These are phyloP conservation scores for Violaceomyces palustris DNA, from an alignment of 1,284 basidiomycete species.

Conservation along the genomic window DNA sequence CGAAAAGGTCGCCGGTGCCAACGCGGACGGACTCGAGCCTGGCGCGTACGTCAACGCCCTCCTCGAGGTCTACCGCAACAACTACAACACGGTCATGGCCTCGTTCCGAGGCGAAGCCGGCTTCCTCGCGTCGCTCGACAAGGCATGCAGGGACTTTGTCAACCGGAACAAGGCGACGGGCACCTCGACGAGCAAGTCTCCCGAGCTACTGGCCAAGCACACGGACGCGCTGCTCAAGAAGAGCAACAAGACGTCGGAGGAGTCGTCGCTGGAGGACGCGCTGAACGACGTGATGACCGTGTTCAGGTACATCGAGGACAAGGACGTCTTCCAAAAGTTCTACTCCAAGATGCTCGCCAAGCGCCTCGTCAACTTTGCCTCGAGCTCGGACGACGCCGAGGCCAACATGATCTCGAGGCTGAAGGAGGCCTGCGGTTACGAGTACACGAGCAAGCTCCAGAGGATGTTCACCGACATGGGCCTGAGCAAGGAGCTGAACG, in stretches of 20 bases:
- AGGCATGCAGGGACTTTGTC: constrained; percentile 90
- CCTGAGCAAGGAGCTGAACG: constrained; percentile 90
- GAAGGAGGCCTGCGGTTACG: constrained; percentile 97
- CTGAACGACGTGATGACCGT: constrained; percentile 91
- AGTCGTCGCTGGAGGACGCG: constrained; percentile 80
- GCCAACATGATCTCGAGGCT: constrained; percentile 97
- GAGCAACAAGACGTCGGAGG: constrained; percentile 87
- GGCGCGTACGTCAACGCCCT: constrained; percentile 92
- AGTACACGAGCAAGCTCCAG: constrained; percentile 95
- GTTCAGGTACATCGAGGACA: constrained; percentile 99
- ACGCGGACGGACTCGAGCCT: constrained; percentile 60
- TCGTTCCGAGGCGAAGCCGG: constrained; percentile 92
- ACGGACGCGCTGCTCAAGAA: constrained; percentile 86
- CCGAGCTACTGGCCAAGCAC: constrained; percentile 90
- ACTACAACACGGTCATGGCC: constrained; percentile 79
- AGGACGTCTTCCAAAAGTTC: constrained; percentile 99
- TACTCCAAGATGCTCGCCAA: constrained; percentile 95
- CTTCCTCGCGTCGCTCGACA: constrained; percentile 87
- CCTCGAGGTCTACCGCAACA: constrained; percentile 85
- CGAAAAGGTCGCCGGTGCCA: constrained; percentile 65
- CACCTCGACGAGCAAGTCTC: constrained; percentile 62
- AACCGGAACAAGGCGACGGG: constrained; percentile 78
- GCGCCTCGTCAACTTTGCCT: constrained; percentile 85
- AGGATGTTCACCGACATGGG: constrained; percentile 99
- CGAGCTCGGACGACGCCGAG: constrained; percentile 93